These are phyloP conservation scores for Chrysoporthe puriensis DNA, from an alignment of 2,329 filamentous ascomycete species.

Conservation along the genomic window DNA sequence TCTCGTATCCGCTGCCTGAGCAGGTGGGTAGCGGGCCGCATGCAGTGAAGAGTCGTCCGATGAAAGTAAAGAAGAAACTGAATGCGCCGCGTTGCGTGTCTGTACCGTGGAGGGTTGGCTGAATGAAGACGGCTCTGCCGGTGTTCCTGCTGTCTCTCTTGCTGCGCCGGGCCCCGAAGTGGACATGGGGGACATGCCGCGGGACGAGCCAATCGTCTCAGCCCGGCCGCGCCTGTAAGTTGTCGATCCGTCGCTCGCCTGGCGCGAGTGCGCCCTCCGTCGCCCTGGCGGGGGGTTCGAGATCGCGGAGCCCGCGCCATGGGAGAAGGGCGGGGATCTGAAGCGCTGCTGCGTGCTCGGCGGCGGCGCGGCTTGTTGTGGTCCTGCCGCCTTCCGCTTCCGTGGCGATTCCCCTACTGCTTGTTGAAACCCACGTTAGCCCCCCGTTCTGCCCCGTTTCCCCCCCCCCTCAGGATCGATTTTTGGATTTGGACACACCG, in stretches of 20 bases:
- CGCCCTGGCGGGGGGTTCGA: slow-evolving; percentile 57
- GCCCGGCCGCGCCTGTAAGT: slow-evolving; percentile 42
- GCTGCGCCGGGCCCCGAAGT: slow-evolving; percentile 38
- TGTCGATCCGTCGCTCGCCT: slow-evolving; percentile 63
- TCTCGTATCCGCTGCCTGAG: slow-evolving; percentile 35
- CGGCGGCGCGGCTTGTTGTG: slow-evolving; percentile 52
- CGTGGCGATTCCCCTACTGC: slow-evolving; percentile 75
- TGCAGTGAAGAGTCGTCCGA: slow-evolving; percentile 43
- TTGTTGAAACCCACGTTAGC: slow-evolving; percentile 51
- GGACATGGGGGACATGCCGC: slow-evolving; percentile 43
- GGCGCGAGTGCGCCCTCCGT: slow-evolving; percentile 64
- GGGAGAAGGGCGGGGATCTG: slow-evolving; percentile 60
- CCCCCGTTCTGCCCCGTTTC: slow-evolving; percentile 40
- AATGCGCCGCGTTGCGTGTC: slow-evolving; percentile 43
- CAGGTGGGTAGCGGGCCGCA: slow-evolving; percentile 31
- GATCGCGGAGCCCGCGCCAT: slow-evolving; percentile 49
- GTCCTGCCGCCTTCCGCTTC: slow-evolving; percentile 77
- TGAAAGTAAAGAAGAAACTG: slow-evolving; percentile 50
- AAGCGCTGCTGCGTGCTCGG: slow-evolving; percentile 50
- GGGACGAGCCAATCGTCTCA: slow-evolving; percentile 41
- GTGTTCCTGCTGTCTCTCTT: slow-evolving; percentile 38
- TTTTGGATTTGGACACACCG: slow-evolving; percentile 67
- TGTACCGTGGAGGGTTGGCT: slow-evolving; percentile 30
- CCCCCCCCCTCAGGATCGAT: slow-evolving; percentile 37
- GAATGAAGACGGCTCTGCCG: slow-evolving; percentile 34